Evolutionary conservation across 1,284 basidiomycete genomes (phyloP).

Genomic region (Ganoderma multipileum): DNA sequence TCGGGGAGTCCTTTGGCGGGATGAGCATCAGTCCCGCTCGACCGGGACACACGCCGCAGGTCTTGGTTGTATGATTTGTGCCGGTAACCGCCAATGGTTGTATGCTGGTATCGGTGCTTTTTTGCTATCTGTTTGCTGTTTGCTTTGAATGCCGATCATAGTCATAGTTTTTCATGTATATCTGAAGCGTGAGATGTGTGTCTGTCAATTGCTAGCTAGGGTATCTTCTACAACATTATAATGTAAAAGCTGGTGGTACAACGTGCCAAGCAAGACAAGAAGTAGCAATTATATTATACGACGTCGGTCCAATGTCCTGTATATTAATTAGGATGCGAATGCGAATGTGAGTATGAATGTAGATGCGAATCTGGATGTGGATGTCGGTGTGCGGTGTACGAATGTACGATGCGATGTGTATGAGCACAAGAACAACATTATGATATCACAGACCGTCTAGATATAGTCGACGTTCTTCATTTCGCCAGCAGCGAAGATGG

Average conservation of each 20-base stretch:
- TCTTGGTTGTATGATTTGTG: slow-evolving; percentile 15
- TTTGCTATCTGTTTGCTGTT: slow-evolving; percentile 17
- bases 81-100: neutral
- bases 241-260: neutral
- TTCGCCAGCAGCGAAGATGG: slow-evolving; percentile 81
- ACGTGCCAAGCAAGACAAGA: slow-evolving; percentile 9
- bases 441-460: slow-evolving; percentile 38
- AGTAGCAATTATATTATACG: neutral
- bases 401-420: neutral
- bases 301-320: neutral
- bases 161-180: neutral
- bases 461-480: slow-evolving; percentile 87
- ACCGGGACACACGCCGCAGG: slow-evolving; percentile 15
- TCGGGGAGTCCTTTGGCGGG: slow-evolving; percentile 71
- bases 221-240: slow-evolving; percentile 2
- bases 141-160: slow-evolving; percentile 5
- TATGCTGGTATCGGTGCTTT: slow-evolving; percentile 6
- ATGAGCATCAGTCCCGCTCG: slow-evolving; percentile 81
- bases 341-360: slow-evolving; percentile 1
- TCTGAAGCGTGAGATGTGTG: neutral
- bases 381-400: neutral
- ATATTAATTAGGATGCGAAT: neutral
- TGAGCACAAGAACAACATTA: neutral
- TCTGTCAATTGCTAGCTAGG: neutral
- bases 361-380: neutral